Percentiles rank a stretch among this genome's conserved stretches.
These are phyloP conservation scores for Lycium barbarum DNA, from an alignment of 257 asterid genomes.

Conservation along the genomic window DNA sequence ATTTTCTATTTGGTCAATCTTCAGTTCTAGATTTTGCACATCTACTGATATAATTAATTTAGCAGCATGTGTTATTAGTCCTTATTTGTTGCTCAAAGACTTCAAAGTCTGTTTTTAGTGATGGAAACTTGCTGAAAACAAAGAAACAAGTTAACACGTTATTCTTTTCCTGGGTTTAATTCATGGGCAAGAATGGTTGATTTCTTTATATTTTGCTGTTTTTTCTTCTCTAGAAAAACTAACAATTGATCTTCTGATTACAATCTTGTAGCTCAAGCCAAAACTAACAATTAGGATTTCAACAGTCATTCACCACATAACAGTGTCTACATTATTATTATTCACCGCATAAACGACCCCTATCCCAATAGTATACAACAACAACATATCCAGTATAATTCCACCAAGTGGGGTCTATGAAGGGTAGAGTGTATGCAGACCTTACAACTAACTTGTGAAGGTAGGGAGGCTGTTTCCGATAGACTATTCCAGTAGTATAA, in stretches of 20 bases:
- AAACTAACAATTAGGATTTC: neutral
- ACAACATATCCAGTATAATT: too few relatives aligned
- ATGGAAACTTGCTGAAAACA: constrained; percentile 14
- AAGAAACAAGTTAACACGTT: neutral
- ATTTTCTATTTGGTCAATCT: neutral
- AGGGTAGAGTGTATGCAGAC: too few relatives aligned
- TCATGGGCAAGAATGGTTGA: constrained; percentile 5
- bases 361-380: too few relatives aligned
- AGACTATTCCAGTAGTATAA: too few relatives aligned
- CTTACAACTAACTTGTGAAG: too few relatives aligned
- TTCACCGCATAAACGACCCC: too few relatives aligned
- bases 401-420: too few relatives aligned
- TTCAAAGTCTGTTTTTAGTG: neutral
- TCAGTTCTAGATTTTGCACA: neutral
- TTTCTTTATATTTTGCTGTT: neutral
- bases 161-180: neutral
- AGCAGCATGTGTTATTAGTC: neutral
- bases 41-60: neutral
- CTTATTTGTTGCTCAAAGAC: neutral
- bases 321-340: too few relatives aligned
- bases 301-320: too few relatives aligned
- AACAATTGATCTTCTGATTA: neutral
- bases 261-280: constrained; percentile 1
- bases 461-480: too few relatives aligned
- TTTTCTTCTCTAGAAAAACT: constrained; percentile 20